phyloP scores from a whole-genome alignment of 306 rosid genomes.

The Acacia confusa region DNA sequence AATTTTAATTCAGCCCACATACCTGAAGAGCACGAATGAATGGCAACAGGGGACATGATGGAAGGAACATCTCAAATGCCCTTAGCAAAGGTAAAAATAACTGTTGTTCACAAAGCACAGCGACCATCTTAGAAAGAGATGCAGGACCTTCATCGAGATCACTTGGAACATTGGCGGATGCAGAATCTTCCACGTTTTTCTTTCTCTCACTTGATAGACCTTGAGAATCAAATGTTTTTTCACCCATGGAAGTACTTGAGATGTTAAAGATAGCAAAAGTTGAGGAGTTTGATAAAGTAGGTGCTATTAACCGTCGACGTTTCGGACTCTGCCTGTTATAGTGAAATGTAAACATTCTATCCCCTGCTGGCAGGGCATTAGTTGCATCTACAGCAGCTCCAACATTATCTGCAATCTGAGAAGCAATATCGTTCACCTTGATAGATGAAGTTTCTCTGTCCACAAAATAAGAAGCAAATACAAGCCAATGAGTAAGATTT shows the following conservation, averaged over 20 bases:
- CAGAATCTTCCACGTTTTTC: constrained; percentile 43
- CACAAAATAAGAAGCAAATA: constrained; percentile 24
- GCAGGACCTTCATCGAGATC: constrained; percentile 68
- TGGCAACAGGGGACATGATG: constrained; percentile 85
- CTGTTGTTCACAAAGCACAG: constrained; percentile 87
- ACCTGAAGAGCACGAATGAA: constrained; percentile 98
- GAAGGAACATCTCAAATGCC: constrained; percentile 98
- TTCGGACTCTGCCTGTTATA: constrained; percentile 79
- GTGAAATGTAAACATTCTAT: constrained; percentile 71
- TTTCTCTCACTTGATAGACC: constrained; percentile 43
- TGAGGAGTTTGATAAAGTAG: constrained; percentile 43
- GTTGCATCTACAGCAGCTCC: constrained; percentile 91
- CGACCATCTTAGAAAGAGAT: constrained; percentile 90
- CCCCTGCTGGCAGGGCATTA: constrained; percentile 63
- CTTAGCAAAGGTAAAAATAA: constrained; percentile 86
- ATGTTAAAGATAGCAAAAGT: constrained; percentile 40
- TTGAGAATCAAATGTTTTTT: constrained; percentile 45
- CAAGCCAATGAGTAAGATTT: constrained; percentile 37
- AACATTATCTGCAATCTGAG: constrained; percentile 84
- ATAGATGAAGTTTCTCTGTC: constrained; percentile 92
- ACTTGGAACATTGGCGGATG: constrained; percentile 32
- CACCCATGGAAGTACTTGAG: constrained; percentile 46
- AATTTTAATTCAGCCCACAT: constrained; percentile 38
- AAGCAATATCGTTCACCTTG: constrained; percentile 89
- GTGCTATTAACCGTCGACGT: constrained; percentile 69